These are phyloP conservation scores for Leccinum rimulosum DNA, from an alignment of 768 basidiomycete genomes.

Conservation along the genomic window DNA sequence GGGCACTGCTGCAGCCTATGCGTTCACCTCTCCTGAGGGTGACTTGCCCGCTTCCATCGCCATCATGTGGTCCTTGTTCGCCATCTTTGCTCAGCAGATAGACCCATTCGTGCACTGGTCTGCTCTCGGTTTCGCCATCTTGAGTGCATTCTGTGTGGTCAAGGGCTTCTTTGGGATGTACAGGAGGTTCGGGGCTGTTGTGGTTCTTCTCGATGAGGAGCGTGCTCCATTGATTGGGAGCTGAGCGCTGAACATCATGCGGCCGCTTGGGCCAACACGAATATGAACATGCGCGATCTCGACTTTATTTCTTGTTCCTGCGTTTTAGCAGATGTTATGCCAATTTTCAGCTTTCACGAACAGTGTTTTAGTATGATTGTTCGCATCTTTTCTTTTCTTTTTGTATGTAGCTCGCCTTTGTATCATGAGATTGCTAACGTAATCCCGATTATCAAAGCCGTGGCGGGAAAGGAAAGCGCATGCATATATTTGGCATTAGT, in stretches of 20 bases:
- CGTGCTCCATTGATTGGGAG: conserved; percentile 73
- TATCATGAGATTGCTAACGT: neutral
- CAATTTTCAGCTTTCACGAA: neutral
- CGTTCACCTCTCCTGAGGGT: conserved; percentile 86
- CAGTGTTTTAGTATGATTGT: conserved; percentile 4
- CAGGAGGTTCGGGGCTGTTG: conserved; percentile 43
- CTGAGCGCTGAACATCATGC: conserved; percentile 24
- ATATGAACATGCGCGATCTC: neutral
- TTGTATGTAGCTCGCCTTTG: neutral
- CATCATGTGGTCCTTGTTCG: conserved; percentile 92
- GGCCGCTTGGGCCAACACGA: neutral
- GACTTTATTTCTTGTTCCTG: neutral
- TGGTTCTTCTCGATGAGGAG: conserved; percentile 81
- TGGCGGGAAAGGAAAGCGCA: conserved; percentile 12
- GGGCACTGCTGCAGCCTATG: conserved; percentile 89
- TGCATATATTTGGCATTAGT: conserved; percentile 17
- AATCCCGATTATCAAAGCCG: conserved; percentile 4
- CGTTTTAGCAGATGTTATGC: neutral
- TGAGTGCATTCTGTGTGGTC: conserved; percentile 80
- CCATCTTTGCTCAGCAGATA: conserved; percentile 79
- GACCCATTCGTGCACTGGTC: conserved; percentile 84
- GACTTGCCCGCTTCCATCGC: conserved; percentile 91
- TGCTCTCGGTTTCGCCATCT: conserved; percentile 79
- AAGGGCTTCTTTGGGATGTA: conserved; percentile 66
- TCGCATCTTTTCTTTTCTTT: conserved; percentile 5